phyloP scores from a whole-genome alignment of 805 yeast species.

The Clavispora santaluciae region DNA sequence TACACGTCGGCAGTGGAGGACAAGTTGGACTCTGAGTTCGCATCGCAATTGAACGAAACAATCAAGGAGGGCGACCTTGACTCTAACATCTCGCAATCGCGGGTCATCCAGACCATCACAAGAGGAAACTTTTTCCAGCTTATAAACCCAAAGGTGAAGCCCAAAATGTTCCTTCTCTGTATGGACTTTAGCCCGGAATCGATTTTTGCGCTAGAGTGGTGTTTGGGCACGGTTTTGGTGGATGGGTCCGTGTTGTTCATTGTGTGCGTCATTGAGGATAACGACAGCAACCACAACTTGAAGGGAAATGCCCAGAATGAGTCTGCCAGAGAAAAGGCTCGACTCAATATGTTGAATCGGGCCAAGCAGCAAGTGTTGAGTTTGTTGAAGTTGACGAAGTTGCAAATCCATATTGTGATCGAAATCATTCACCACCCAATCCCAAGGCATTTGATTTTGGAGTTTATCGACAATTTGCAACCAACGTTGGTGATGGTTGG shows the following conservation, averaged over 20 bases:
- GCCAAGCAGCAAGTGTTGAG: constrained; percentile 43
- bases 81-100: constrained; percentile 45
- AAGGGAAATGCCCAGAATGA: constrained; percentile 37
- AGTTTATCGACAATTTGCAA: constrained; percentile 62
- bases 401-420: constrained; percentile 68
- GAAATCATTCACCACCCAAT: constrained; percentile 74
- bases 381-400: constrained; percentile 57
- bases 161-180: constrained; percentile 67
- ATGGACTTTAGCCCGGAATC: constrained; percentile 83
- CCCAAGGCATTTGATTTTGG: constrained; percentile 66
- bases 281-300: constrained; percentile 37
- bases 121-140: constrained; percentile 61
- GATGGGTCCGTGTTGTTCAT: constrained; percentile 80
- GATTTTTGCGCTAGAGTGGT: constrained; percentile 79
- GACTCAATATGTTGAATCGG: constrained; percentile 36
- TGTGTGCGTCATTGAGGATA: constrained; percentile 49
- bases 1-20: constrained; percentile 67
- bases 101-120: constrained; percentile 67
- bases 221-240: constrained; percentile 76
- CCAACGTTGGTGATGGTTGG: constrained; percentile 76
- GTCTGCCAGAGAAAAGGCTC: constrained; percentile 29
- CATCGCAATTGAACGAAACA: constrained; percentile 47
- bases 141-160: constrained; percentile 38
- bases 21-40: constrained; percentile 56
- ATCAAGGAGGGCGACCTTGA: constrained; percentile 54